Evolutionary conservation across 2,329 filamentous ascomycete genomes (phyloP).

Genomic region (Lasiodiplodia hormozganensis): DNA sequence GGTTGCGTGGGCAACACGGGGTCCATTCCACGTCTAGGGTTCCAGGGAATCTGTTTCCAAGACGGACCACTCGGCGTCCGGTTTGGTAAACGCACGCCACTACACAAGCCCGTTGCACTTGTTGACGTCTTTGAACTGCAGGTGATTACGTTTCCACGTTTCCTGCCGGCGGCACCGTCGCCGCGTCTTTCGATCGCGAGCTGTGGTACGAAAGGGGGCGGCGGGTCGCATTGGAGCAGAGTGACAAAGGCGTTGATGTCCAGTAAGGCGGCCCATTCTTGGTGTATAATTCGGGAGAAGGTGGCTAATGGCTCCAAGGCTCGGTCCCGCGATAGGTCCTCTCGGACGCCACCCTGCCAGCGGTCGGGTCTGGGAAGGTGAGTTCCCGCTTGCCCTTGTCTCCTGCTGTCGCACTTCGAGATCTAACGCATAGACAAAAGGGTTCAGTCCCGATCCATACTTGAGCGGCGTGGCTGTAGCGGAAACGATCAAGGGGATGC

Average conservation of each 20-base stretch:
- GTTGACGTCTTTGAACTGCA: conserved; percentile 32
- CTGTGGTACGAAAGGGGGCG: conserved; percentile 72
- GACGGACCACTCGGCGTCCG: conserved; percentile 85
- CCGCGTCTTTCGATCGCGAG: conserved; percentile 78
- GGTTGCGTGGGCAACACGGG: conserved; percentile 79
- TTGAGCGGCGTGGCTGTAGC: conserved; percentile 75
- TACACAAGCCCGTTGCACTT: background rate
- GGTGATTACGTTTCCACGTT: conserved; percentile 84
- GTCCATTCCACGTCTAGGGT: conserved; percentile 71
- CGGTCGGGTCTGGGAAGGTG: conserved; percentile 74
- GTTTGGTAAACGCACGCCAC: conserved; percentile 51
- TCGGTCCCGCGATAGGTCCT: conserved; percentile 80
- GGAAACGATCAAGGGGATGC: conserved; percentile 79
- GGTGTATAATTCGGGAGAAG: no score
- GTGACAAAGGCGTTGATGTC: conserved; percentile 75
- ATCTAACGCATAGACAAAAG: no score
- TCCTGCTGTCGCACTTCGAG: no score
- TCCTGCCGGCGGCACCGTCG: conserved; percentile 77
- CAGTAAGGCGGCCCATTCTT: conserved; percentile 32
- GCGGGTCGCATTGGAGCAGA: conserved; percentile 74
- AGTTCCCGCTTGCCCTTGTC: no score
- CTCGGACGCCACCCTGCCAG: conserved; percentile 72
- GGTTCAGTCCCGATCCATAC: conserved; percentile 74
- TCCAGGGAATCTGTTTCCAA: conserved; percentile 81
- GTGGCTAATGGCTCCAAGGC: conserved; percentile 41